phyloP scores from a whole-genome alignment of 139 green algal species.

The Chlorella sp. region DNA sequence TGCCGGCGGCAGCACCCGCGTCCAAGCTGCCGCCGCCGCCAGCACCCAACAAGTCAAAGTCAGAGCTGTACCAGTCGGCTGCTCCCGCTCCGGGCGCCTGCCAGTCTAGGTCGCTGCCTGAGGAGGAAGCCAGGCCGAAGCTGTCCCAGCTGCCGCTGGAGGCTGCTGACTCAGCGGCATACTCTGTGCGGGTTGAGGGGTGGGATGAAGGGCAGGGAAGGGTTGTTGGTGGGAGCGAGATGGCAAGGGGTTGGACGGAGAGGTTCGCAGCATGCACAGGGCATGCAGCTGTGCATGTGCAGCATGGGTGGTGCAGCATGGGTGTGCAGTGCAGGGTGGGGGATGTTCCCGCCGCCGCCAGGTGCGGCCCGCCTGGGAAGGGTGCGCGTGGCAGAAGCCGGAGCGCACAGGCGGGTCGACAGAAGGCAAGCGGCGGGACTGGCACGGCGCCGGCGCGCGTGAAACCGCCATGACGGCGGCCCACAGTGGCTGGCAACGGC shows the following conservation, averaged over 20 bases:
- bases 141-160: neutral
- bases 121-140: neutral
- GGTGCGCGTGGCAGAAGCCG: neutral
- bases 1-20: no score
- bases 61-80: no score
- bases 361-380: neutral
- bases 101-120: slow-evolving; percentile 15
- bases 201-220: neutral
- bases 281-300: neutral
- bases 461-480: slow-evolving; percentile 26
- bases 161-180: no score
- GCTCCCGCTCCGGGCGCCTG: neutral
- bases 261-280: no score
- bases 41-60: no score
- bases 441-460: neutral
- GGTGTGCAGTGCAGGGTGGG: neutral
- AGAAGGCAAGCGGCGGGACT: neutral
- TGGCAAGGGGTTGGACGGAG: neutral
- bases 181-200: neutral
- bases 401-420: neutral
- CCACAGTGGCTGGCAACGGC: neutral
- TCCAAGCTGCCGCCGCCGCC: no score
- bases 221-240: no score
- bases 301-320: neutral
- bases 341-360: neutral